Evolutionary conservation across 495 filamentous ascomycete species (phyloP), one percentile per base, ranked within the genome.

Genomic region (Aspergillus campestris): DNA sequence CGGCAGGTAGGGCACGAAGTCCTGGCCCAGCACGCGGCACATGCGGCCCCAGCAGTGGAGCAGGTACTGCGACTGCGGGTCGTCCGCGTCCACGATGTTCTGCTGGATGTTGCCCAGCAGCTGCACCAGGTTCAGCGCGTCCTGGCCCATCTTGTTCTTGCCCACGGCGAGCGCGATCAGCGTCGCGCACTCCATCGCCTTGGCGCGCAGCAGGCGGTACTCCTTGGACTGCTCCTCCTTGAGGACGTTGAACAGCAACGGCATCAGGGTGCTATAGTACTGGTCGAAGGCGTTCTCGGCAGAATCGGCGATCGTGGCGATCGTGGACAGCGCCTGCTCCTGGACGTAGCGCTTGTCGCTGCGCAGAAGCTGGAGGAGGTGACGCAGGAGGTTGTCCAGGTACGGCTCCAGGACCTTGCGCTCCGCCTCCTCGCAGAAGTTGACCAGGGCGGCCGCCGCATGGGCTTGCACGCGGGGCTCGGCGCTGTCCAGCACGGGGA

Each of bases 41-140:
- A 99, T 97, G 27, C 94, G 80, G 38, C 94, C 94, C 94, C 94
- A 99, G 70, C 92, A 99, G 73, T 99, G 94, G 57, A 97, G 84
- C 12, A 99, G 79, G 62, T 99, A 99, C 51, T 91, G 87, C 7
- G 88, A 87, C 65, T 99, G 94, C 24, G 94, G 94, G 60, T 99
- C 94, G 57, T 97, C 94, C 10, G 88, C 72, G 55, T 99, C 94
- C 15, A 81, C 81, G 45, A 97, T 91, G 55, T 78, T 83, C 53
- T 86, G 71, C 60, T 99, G 94, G 44, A 97, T 94, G 37, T 73
- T 78, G 5, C 84, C 92, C 42, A 99, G 72, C 11, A 94, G 75
- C 52, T 94, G 79, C 24, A 97, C 90, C 29, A 99, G 71, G 34
- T 78, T 79, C 62, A 91, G 64, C 5, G 91, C 91, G 66, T 99